Percentiles rank a stretch among this genome's conserved stretches.
phyloP scores from a whole-genome alignment of 305 asterid species.

The Caryopteris hybrid region DNA sequence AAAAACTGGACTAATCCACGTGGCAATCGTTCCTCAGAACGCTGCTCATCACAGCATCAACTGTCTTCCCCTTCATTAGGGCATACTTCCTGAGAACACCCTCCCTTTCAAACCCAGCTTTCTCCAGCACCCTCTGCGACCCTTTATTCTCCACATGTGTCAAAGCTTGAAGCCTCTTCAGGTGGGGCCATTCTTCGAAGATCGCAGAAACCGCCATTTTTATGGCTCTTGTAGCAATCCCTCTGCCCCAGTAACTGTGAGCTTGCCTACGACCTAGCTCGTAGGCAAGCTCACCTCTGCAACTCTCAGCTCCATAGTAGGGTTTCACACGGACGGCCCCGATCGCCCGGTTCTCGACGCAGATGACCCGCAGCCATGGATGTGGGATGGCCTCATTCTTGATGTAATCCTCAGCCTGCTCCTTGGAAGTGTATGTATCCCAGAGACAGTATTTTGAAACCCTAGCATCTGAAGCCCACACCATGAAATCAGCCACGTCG shows the following conservation, averaged over 20 bases:
- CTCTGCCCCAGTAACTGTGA: slow-evolving; percentile 37
- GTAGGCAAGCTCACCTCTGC: slow-evolving; percentile 46
- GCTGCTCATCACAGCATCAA: neutral
- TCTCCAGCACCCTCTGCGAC: slow-evolving; percentile 48
- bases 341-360: slow-evolving; percentile 21
- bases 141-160: slow-evolving; percentile 32
- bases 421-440: slow-evolving; percentile 38
- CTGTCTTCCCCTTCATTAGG: neutral
- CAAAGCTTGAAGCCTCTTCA: slow-evolving; percentile 40
- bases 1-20: too few relatives aligned
- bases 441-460: slow-evolving; percentile 35
- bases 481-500: slow-evolving; percentile 46
- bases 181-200: slow-evolving; percentile 33
- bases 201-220: slow-evolving; percentile 23
- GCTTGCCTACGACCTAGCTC: slow-evolving; percentile 40
- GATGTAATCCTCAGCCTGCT: slow-evolving; percentile 35
- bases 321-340: slow-evolving; percentile 37
- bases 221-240: slow-evolving; percentile 40
- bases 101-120: slow-evolving; percentile 36
- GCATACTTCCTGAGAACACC: slow-evolving; percentile 33
- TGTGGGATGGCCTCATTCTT: slow-evolving; percentile 34
- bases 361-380: slow-evolving; percentile 42
- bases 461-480: slow-evolving; percentile 38
- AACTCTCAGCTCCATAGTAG: slow-evolving; percentile 10
- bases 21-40: too few relatives aligned